Base-by-base conservation (phyloP, 2,329 filamentous ascomycete species). In the Chrysosporium keratinophilum region DNA sequence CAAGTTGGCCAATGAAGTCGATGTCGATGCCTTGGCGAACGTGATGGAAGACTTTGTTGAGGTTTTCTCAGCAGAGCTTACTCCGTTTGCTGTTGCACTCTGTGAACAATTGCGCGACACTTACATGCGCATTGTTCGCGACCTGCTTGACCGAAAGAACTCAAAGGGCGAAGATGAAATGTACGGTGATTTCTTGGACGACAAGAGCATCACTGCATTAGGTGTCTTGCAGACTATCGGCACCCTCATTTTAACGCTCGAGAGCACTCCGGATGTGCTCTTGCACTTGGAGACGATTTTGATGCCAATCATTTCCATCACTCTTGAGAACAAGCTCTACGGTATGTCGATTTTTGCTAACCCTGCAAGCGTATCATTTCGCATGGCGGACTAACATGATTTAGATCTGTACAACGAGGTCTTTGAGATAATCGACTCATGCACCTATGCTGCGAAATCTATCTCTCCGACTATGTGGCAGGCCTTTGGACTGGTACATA, bases 31-130 rank as follows among this genome's bases (percentile, higher is more conserved):
- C 4, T 77, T 98, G 40, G 91, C 93, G 19, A 97, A 97, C 65
- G 93, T 98, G 39, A 98, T 98, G 93, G 93, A 98, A 71, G 93
- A 98, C 66, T 98, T 98, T 66, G 93, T 98, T 44, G 93, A 98
- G 70, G 90, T 97, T 1, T 98, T 98, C 66, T 91, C 93, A n/a
- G 80, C 88, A 2, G 93, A 98, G 68, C 79, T 98, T 45, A 97
- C 93, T 5, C 93, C 93, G 2, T 98, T 98, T 64, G 93, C 93
- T 10, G 91, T 98, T 33, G 93, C 93, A 3, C 77, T 98, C 3
- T 95, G 89, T 65, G 90, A 97, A 72, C 93, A 98, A 71, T 77
- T 98, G 46, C 84, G 91, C 42, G 93, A 98, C 65, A 98, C 93
- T 0, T 98, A 98, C 64, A 78, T 98, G 60, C 82, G 93, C 54